Base-by-base conservation (phyloP, 768 basidiomycete species). In the Pilatotrama ljubarskyi region DNA sequence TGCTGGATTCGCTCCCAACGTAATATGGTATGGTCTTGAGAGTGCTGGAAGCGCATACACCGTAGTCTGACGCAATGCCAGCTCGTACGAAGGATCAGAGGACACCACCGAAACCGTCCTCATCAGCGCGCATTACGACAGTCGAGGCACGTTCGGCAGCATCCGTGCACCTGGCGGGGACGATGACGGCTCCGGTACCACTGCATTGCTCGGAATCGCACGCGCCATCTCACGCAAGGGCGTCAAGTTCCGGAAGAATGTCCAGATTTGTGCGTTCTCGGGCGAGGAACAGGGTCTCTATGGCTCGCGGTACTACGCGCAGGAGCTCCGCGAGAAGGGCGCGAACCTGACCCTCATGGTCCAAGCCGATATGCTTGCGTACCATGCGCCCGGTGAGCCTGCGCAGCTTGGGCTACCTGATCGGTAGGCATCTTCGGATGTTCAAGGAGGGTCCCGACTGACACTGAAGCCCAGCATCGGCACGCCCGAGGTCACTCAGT, bases 301-400 rank as follows among this genome's bases (percentile, higher is more conserved):
- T 14, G 95, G 95, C 26, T 91, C 88, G 20, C 82, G 74, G 62
- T 85, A 86, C 7, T 95, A 95, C 70, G 87, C 94, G 14, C 77
- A 92, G 92, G 69, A 87, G 67, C 69, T 95, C 68, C 79, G 84
- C 55, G 74, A 72, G 26, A 72, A 72, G 18, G 77, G 82, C 57
- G 86, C 84, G 24, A 87, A 92, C 64, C 75, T 96, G 46, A 84
- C 88, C 1, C 69, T 96, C 35, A 91, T 95, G 83, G 79, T 95
- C 49, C 95, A 96, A 72, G 91, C 91, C 0, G 95, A 97, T 67
- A 96, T 96, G 95, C 80, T 91, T 41, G 95, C 85, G 0, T 96
- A 94, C 70, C 91, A 86, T 61, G 85, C 77, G 18, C 83, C 85
- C 0, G 82, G 81, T 25, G 95, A 97, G 74, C 91, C 91, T 13